Base-by-base conservation (phyloP, 2,329 filamentous ascomycete species). In the Fusarium proliferatum region DNA sequence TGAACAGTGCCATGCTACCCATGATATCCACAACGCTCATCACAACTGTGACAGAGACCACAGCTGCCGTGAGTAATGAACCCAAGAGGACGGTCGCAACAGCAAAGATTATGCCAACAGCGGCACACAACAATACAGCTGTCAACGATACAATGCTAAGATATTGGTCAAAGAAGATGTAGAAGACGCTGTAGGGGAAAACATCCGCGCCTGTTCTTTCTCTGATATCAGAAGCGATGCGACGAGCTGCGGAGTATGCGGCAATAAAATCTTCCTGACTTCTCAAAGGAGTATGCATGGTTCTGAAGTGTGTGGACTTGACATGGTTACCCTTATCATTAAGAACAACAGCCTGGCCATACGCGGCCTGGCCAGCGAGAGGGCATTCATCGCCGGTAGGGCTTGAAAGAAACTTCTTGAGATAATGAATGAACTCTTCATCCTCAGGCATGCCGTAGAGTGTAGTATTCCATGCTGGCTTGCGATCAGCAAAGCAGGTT, bases 101-200 rank as follows among this genome's bases (percentile, higher is more conserved):
- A 67, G 93, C 80, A 66, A 98, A 92, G 67, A 98, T 97, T 73
- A 97, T 93, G 33, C 88, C 94, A 19, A 98, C 86, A 0, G 95
- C 96, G 7, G 94, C 93, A 45, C 93, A 92, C 36, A 99, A 88
- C 2, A 99, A 89, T 0, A 92, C 90, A 2, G 89, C 92, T 0
- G 96, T 95, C 8, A 98, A 87, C 16, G 88, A 87, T 26, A 97
- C 90, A 69, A 99, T 98, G 65, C 89, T 90, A 10, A 94, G 89
- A 80, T 99, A 99, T 81, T 98, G 96, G 80, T 99, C 96, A 81
- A 99, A 99, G 88, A 98, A 99, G 81, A 99, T 95, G 85, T 99
- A 99, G 82, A 97, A 97, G 69, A 98, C 92, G 76, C 94, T 97
- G 85, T 99, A 99, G 0, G 96, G 94, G 87, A 99, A 99, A 6